Evolutionary conservation across 2,329 filamentous ascomycete species (phyloP), one percentile per base, ranked within the genome.

Genomic region (Colletotrichum siamense): DNA sequence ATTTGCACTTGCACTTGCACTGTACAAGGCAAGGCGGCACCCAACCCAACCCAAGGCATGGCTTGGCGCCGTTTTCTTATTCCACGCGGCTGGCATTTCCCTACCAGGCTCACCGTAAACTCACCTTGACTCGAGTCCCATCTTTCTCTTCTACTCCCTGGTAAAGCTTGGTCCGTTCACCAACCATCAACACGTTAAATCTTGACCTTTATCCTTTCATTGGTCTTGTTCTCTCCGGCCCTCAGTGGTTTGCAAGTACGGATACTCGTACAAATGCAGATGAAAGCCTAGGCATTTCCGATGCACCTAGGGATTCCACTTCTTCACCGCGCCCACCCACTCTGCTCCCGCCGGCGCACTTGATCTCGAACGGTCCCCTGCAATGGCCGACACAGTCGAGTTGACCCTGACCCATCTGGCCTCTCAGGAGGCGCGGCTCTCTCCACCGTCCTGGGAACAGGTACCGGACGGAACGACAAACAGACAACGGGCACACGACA

Each of bases 291-390:
- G 44, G 44, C 44, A 52, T 52, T 8, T 28, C 28, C 15, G 22
- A 16, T 61, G 15, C 52, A n/a, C 18, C 49, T 16, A 12, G 28
- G 24, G 18, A 39, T 72, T 26, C 26, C 36, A 18, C 61, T 44
- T 26, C 34, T 24, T 69, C 32, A 30, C 55, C 55, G 62, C 49
- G 68, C 49, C 71, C 57, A 26, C 22, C 71, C 57, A 28, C 28
- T 39, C 36, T 57, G 15, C 16, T 61, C 49, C n/a, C 22, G 57
- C 34, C 22, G 59, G 30, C 30, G 57, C 68, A 64, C 66, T 64
- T 52, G 64, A 73, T 68, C 69, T 76, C 69, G 39, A 76, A 73
- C 73, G 39, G 9, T 65, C 73, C 73, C 64, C 70, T 73, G 73
- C 64, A 36, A 39, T 13, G 24, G 32, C 63, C 36, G 52, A 72